Evolutionary conservation across 1,284 basidiomycete genomes (phyloP), one percentile per base, ranked within the genome.

Genomic region (Boletus mariae): DNA sequence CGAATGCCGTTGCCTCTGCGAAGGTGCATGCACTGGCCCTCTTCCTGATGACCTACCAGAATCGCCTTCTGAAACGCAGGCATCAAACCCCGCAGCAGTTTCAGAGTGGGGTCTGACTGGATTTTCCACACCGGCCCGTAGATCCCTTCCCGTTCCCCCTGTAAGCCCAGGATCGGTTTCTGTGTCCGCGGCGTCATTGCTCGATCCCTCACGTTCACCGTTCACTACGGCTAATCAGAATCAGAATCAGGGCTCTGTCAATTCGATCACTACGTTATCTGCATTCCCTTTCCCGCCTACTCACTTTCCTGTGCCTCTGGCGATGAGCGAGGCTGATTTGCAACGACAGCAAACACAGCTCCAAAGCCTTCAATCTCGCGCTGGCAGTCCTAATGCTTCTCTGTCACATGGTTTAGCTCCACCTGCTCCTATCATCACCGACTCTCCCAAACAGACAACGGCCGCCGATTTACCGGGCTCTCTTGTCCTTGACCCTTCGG

Each of bases 271-370:
- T 15, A 84, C 85, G 1, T 72, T 89, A 20, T 85, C 83, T 25
- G 82, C 82, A 0, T 90, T 89, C 66, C 87, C 86, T 17, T 68
- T 77, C 2, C 87, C 87, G 15, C 87, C 87, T 0, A 80, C 80
- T 0, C 85, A 88, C 61, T 81, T 85, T 56, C 86, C 87, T 13
- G 68, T 84, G 6, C 85, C 84, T 37, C 74, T 78, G 17, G 68
- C 75, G 11, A 48, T 46, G 51, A 67, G 53, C 17, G 61, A 71
- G 26, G 51, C 53, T 17, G 67, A 71, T 31, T 47, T 57, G 11
- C 63, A 61, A 6, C 57, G 53, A 6, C 69, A 66, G 46, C 69
- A 72, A 48, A 66, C 61, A 44, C 71, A 67, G 49, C 50, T 65
- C 13, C 65, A 59, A 34, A 41, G 41, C 29, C 31, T 43, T 2